Base-by-base conservation (phyloP, 495 filamentous ascomycete species). In the Letharia columbiana region DNA sequence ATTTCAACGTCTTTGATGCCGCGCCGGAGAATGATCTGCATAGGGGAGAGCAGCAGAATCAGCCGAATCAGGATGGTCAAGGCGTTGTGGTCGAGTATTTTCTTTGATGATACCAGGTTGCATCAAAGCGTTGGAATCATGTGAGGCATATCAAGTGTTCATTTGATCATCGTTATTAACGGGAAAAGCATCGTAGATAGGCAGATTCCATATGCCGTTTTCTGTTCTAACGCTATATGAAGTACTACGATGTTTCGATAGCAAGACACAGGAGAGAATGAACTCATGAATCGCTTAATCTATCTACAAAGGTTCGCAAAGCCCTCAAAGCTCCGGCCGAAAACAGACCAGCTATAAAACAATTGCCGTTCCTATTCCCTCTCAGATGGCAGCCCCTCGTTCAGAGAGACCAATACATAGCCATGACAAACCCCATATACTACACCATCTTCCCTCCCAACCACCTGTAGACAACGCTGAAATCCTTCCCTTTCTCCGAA, bases 1-100 rank as follows among this genome's bases (percentile, higher is more conserved):
- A 86, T 71, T 98, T 97, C 77, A 98, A 98, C 75, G 91, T 98
- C 17, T 98, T 98, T 74, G 91, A 94, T 60, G 95, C 94, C 9
- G 91, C 93, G 28, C 94, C 94, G 20, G 95, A 98, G 76, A 98
- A 98, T 69, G 93, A 96, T 74, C 79, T 87, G 68, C 90, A 95
- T 73, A 89, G 94, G 66, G 78, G 76, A 6, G 91, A 96, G 72
- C 83, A 87, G 71, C 88, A 90, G 73, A 81, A 84, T 68, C 82
- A 84, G 71, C 81, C 83, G 71, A 82, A 77, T 61, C 76, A 80
- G 73, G 86, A 90, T 71, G 80, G 80, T 52, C 77, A 77, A 66
- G 82, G 78, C 61, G 84, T 86, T 66, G 80, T 86, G 69, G 84
- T 89, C 69, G 87, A 89, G 68, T 90, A 90, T 77, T 90, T 90